Conservation (phyloP, 2,329 filamentous ascomycete species). For the Shiraia sp. region DNA sequence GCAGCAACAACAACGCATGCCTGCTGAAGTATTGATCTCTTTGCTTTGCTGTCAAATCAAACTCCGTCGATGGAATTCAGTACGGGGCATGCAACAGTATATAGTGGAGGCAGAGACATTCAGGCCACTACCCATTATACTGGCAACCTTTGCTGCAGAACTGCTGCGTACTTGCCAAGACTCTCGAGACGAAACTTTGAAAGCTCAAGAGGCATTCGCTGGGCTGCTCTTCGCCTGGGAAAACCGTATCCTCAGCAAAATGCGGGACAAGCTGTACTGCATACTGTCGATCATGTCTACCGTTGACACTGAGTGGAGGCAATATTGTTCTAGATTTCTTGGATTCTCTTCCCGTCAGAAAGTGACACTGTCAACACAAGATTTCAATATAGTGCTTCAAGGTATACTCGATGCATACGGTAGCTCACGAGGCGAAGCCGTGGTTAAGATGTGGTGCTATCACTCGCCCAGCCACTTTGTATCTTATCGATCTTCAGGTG, state of each 20-base stretch:
- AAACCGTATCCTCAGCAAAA: slow-evolving; percentile 22
- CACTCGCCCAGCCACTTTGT: slow-evolving; percentile 19
- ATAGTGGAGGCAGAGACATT: slow-evolving; percentile 29
- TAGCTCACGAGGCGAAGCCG: slow-evolving; percentile 50
- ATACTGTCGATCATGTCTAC: slow-evolving; percentile 39
- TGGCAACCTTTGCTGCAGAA: slow-evolving; percentile 36
- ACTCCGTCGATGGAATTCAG: slow-evolving; percentile 47
- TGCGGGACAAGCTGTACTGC: slow-evolving; percentile 34
- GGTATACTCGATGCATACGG: slow-evolving; percentile 58
- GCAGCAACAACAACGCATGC: slow-evolving; percentile 31
- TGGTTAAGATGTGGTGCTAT: slow-evolving; percentile 55
- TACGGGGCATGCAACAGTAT: slow-evolving; percentile 44
- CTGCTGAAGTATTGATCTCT: slow-evolving; percentile 40
- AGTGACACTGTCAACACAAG: slow-evolving; percentile 33
- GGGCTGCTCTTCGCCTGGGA: slow-evolving; percentile 39
- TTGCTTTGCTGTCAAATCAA: slow-evolving; percentile 50
- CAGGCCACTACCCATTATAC: slow-evolving; percentile 28
- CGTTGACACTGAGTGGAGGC: slow-evolving; percentile 28
- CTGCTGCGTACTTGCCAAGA: slow-evolving; percentile 28
- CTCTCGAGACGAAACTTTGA: slow-evolving; percentile 7
- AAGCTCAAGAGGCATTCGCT: slow-evolving; percentile 30
- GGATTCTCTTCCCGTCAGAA: slow-evolving; percentile 27
- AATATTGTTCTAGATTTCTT: slow-evolving; percentile 37
- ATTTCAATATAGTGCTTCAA: slow-evolving; percentile 59
- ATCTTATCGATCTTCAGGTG: slow-evolving; percentile 37